Evolutionary conservation across 192 early-diverging fungal genomes (phyloP), one percentile per base, ranked within the genome.

Genomic region (Pecoramyces ruminantium): DNA sequence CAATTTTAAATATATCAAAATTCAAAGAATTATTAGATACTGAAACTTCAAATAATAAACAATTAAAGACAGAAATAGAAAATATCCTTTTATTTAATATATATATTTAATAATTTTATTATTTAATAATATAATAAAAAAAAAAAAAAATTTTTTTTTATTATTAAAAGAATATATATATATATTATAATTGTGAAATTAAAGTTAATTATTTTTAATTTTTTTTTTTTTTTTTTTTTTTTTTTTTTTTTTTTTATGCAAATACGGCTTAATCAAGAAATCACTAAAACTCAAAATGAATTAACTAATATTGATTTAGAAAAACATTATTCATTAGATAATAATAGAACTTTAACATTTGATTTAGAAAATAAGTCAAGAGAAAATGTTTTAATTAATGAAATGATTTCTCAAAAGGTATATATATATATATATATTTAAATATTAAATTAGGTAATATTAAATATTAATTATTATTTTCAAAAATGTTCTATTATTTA

Each of bases 1-100:
- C 93, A 4, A 91, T 93, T 40, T 89, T 90, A 79, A 85, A 86
- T 29, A 84, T 95, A 78, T 89, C 89, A 79, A 83, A 80, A 13
- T 86, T 82, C 39, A 85, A 87, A 29, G 79, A 81, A 13, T 87
- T 88, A 25, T 82, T 89, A 25, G 79, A 87, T 25, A 84, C 87
- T 17, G 86, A 88, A 16, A 83, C 83, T 29, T 83, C 80, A 11
- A 81, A 86, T 4, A 81, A 86, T 9, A 82, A 86, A 13, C 39
- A 34, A 2, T 79, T 94, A 34, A 89, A 92, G 81, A 38, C 83
- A 14, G 88, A 92, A 39, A 87, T 94, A 34, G 29, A 77, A 21
- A 30, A 29, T 14, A 67, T 67, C 51, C 51, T 67, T 67, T 67
- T 67, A 21, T n/a, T n/a, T n/a, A n/a, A n/a, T n/a, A n/a, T n/a